phyloP scores from a whole-genome alignment of 1,139 yeast species.

The Saccharomyces hybrid region DNA sequence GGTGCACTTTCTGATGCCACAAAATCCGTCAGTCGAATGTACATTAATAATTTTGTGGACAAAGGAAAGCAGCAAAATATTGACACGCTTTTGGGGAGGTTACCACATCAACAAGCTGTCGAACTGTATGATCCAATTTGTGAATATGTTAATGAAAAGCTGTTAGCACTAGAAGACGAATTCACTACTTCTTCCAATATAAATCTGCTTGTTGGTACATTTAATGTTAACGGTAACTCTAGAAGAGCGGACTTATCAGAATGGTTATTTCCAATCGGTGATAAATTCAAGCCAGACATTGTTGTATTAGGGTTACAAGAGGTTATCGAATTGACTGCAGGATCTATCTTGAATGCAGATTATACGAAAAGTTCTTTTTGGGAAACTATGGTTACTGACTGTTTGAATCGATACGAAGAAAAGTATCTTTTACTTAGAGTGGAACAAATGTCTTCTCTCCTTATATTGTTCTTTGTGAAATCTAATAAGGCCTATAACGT shows the following conservation, averaged over 20 bases:
- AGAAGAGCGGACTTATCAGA: conserved; percentile 48
- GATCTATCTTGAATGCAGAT: conserved; percentile 69
- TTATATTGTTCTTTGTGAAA: conserved; percentile 59
- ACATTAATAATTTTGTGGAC: conserved; percentile 92
- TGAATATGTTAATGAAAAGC: conserved; percentile 64
- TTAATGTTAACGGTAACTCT: conserved; percentile 75
- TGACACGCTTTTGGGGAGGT: conserved; percentile 76
- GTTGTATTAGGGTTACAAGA: conserved; percentile 90
- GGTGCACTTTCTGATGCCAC: conserved; percentile 96
- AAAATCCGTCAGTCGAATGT: conserved; percentile 89
- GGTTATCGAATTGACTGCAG: conserved; percentile 82
- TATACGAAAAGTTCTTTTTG: conserved; percentile 54
- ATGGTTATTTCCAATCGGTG: conserved; percentile 78
- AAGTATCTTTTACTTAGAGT: conserved; percentile 67
- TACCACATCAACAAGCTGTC: conserved; percentile 64
- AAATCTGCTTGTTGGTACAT: conserved; percentile 74
- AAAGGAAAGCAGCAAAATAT: conserved; percentile 81
- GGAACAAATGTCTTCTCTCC: conserved; percentile 82
- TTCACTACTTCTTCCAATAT: conserved; percentile 59
- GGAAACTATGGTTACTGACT: conserved; percentile 51
- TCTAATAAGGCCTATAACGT: conserved; percentile 47
- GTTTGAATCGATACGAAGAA: conserved; percentile 43
- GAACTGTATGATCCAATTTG: conserved; percentile 79
- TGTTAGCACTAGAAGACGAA: conserved; percentile 42
- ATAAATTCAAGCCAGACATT: conserved; percentile 49